These are phyloP conservation scores for Trichosanthes cucumerina DNA, from an alignment of 306 rosid genomes.

Conservation along the genomic window DNA sequence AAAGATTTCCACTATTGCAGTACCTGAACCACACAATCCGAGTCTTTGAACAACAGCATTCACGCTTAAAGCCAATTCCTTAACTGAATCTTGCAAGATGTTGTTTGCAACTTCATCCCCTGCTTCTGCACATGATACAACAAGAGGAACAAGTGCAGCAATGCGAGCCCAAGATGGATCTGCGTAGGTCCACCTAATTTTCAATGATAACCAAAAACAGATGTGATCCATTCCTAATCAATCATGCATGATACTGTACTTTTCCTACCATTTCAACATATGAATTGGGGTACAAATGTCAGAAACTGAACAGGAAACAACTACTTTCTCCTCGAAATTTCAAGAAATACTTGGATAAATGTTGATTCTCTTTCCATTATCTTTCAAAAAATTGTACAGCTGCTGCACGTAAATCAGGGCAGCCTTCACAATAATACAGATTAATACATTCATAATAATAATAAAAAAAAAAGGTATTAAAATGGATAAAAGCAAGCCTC, in stretches of 20 bases:
- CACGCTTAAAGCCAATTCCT: constrained; percentile 74
- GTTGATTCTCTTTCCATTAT: not conserved
- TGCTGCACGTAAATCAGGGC: not conserved
- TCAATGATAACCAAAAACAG: constrained; percentile 15
- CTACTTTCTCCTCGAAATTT: not conserved
- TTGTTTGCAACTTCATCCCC: constrained; percentile 82
- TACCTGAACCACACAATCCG: constrained; percentile 72
- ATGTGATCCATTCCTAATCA: constrained; percentile 4
- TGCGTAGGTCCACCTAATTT: constrained; percentile 88
- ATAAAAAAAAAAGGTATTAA: not conserved
- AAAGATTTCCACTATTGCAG: not conserved
- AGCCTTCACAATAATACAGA: not conserved
- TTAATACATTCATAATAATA: not conserved
- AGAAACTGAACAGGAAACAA: not conserved
- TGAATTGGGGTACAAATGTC: not conserved
- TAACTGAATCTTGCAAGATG: constrained; percentile 58
- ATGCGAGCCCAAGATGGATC: constrained; percentile 97
- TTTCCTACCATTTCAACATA: not conserved
- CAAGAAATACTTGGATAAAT: not conserved
- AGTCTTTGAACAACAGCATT: constrained; percentile 87
- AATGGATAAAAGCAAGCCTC: not conserved
- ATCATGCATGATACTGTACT: not conserved
- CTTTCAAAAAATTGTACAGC: not conserved
- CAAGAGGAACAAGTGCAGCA: constrained; percentile 90
- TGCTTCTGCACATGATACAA: constrained; percentile 76